A percentile compares a stretch with the other conserved stretches of the same genome.
Conservation (phyloP, 805 yeast genomes). For the Tetrapisispora namnaoensis region DNA sequence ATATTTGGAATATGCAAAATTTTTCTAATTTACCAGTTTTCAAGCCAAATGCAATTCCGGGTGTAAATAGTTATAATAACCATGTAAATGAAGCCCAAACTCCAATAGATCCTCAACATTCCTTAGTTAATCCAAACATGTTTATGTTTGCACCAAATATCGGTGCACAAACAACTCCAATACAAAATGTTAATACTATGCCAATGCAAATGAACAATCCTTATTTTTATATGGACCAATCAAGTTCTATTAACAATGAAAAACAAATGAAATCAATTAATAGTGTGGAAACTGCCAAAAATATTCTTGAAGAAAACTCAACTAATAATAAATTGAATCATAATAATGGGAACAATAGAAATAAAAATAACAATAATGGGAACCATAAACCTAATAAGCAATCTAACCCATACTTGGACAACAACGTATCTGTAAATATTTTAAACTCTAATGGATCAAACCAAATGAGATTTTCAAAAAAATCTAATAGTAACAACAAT, state of each 20-base stretch:
- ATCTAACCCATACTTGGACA: conserved; percentile 19
- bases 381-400: conserved; percentile 8
- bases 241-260: conserved; percentile 2
- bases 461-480: neutral
- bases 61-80: conserved; percentile 1
- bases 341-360: conserved; percentile 4
- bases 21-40: conserved; percentile 23
- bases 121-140: neutral
- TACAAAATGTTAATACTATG: neutral
- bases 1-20: conserved; percentile 23
- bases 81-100: conserved; percentile 1
- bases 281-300: conserved; percentile 2
- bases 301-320: conserved; percentile 5
- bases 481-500: neutral
- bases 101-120: conserved; percentile 1
- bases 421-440: neutral
- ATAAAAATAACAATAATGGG: conserved; percentile 2
- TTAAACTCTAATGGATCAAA: neutral
- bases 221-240: conserved; percentile 4
- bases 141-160: neutral
- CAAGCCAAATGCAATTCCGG: conserved; percentile 12
- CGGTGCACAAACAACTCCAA: neutral
- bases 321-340: neutral
- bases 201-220: conserved; percentile 3
- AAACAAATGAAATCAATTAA: conserved; percentile 3